Evolutionary conservation across 345 rosid genomes (phyloP).

Genomic region (Kernera saxatilis): DNA sequence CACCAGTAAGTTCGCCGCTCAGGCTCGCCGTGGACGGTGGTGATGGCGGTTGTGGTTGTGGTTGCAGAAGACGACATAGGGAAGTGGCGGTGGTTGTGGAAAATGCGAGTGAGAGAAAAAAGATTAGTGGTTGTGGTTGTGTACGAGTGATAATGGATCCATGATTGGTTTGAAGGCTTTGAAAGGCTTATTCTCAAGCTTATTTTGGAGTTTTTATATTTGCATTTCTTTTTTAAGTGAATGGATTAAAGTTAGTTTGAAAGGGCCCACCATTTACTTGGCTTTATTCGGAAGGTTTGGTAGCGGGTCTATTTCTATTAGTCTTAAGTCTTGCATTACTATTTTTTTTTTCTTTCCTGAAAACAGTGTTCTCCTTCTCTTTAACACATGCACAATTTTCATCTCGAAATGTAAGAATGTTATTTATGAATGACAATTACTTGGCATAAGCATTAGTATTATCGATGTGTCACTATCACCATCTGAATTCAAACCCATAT

Average conservation of each 20-base stretch:
- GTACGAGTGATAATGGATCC: conserved; percentile 14
- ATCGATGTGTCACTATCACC: not conserved
- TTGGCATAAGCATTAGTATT: not conserved
- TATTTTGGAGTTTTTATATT: not conserved
- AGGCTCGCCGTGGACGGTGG: conserved; percentile 14
- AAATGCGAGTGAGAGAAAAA: not conserved
- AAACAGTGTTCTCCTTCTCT: not conserved
- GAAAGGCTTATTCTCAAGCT: not conserved
- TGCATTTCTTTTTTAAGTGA: not conserved
- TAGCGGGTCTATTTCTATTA: conserved; percentile 9
- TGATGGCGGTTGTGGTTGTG: conserved; percentile 12
- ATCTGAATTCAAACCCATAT: too few relatives aligned
- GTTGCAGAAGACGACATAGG: conserved; percentile 23
- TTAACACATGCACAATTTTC: not conserved
- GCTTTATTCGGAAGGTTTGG: conserved; percentile 28
- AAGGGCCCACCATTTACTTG: conserved; percentile 26
- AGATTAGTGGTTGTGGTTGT: conserved; percentile 16
- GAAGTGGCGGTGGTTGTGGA: conserved; percentile 21
- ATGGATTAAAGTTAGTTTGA: not conserved
- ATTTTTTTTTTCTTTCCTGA: not conserved
- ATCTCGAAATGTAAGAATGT: not conserved
- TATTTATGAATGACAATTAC: not conserved
- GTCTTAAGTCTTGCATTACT: not conserved
- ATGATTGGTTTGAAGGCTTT: conserved; percentile 8
- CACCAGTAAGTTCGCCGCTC: conserved; percentile 54